A percentile compares a stretch with the other conserved stretches of the same genome.
Conservation (phyloP, 345 rosid species). For the Populus pruinosa region DNA sequence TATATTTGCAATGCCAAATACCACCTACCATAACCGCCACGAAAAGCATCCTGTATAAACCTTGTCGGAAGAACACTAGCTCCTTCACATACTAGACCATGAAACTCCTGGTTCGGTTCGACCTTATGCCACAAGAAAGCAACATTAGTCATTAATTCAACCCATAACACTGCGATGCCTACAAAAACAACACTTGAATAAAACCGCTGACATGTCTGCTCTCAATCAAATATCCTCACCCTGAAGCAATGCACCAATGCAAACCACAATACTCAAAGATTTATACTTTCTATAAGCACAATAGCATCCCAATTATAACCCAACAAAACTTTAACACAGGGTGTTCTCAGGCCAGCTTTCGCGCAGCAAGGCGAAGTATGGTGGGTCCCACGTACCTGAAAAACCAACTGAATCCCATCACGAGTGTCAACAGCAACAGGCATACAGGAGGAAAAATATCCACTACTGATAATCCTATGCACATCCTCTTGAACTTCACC, state of each 20-base stretch:
- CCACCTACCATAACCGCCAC: conserved; percentile 65
- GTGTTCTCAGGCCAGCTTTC: too few relatives aligned
- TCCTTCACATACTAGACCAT: conserved; percentile 85
- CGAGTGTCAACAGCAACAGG: conserved; percentile 92
- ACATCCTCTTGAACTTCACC: conserved; percentile 94
- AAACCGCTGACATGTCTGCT: too few relatives aligned
- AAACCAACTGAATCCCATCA: conserved; percentile 81
- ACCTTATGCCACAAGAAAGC: conserved; percentile 73
- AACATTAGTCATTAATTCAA: conserved; percentile 12
- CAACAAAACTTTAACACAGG: too few relatives aligned
- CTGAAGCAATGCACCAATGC: background rate
- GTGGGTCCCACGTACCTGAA: conserved; percentile 51
- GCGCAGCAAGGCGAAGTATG: background rate
- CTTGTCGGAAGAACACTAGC: conserved; percentile 93
- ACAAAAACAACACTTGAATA: background rate
- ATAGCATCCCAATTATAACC: background rate
- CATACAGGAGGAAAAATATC: conserved; percentile 82
- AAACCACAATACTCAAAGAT: background rate
- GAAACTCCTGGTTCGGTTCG: conserved; percentile 95
- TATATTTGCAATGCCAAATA: background rate
- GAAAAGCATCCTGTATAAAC: conserved; percentile 74
- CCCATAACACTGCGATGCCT: background rate
- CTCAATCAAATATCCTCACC: background rate
- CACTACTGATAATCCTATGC: conserved; percentile 79
- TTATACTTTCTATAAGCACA: background rate